These are phyloP conservation scores for Kodamaea neixiangensis DNA, from an alignment of 805 yeast species.

Conservation along the genomic window DNA sequence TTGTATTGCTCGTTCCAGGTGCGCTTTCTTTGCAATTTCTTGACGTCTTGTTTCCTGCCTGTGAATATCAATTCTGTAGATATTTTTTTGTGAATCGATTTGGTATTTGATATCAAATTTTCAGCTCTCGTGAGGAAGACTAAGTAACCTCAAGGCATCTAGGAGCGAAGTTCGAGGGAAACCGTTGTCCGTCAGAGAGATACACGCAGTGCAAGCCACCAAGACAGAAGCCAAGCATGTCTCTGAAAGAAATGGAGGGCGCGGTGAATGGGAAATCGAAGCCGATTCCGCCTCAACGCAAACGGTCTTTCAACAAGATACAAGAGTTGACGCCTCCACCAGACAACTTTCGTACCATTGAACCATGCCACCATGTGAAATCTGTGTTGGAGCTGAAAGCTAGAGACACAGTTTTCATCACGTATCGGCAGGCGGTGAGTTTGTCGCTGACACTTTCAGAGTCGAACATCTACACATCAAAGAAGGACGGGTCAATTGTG, in stretches of 20 bases:
- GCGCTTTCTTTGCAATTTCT: too few species aligned
- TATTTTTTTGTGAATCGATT: background rate
- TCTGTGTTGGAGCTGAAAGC: slow-evolving; percentile 52
- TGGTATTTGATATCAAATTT: slow-evolving; percentile 2
- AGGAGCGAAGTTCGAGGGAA: background rate
- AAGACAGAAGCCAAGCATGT: background rate
- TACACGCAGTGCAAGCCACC: background rate
- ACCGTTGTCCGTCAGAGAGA: background rate
- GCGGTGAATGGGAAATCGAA: background rate
- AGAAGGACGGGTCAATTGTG: slow-evolving; percentile 40
- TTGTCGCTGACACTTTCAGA: slow-evolving; percentile 41
- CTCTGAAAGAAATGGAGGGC: background rate
- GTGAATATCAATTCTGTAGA: too few species aligned
- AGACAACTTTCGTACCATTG: slow-evolving; percentile 32
- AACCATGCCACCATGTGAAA: slow-evolving; percentile 51
- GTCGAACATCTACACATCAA: slow-evolving; percentile 26
- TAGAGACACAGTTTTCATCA: slow-evolving; percentile 47
- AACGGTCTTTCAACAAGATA: slow-evolving; percentile 7
- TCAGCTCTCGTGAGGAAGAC: slow-evolving; percentile 3
- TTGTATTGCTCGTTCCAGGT: too few species aligned
- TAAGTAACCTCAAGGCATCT: background rate
- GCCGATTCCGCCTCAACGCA: slow-evolving; percentile 2
- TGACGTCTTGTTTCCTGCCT: too few species aligned
- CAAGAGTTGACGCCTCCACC: slow-evolving; percentile 19
- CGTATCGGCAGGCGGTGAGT: slow-evolving; percentile 54